Percentiles rank a stretch among this genome's conserved stretches.
Evolutionary conservation across 805 yeast genomes (phyloP).

Genomic region (Yamadazyma phyllophila): DNA sequence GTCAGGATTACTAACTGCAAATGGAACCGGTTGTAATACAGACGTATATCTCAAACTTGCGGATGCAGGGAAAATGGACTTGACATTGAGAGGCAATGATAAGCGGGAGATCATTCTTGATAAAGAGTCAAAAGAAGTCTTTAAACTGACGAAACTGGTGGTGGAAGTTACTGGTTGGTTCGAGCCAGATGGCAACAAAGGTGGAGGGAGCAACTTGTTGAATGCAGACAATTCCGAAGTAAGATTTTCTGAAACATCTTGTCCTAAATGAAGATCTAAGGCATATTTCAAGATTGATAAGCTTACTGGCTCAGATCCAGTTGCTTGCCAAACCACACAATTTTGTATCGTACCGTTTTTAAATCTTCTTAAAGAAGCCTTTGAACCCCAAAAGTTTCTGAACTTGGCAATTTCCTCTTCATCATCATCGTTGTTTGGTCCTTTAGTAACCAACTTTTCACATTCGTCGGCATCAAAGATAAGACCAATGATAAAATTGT

Average conservation of each 20-base stretch:
- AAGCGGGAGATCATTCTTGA: slow-evolving; percentile 47
- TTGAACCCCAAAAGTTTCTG: slow-evolving; percentile 85
- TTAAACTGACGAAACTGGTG: slow-evolving; percentile 30
- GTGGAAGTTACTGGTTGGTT: slow-evolving; percentile 47
- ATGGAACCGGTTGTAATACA: slow-evolving; percentile 76
- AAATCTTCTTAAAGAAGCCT: slow-evolving; percentile 83
- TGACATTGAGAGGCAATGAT: slow-evolving; percentile 66
- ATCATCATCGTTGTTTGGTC: slow-evolving; percentile 66
- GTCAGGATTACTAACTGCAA: slow-evolving; percentile 70
- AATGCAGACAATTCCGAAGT: slow-evolving; percentile 42
- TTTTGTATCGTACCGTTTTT: slow-evolving; percentile 89
- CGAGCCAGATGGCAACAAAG: slow-evolving; percentile 56
- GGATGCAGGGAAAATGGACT: slow-evolving; percentile 71
- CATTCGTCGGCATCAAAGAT: slow-evolving; percentile 66
- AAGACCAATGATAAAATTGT: slow-evolving; percentile 55
- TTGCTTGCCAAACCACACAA: slow-evolving; percentile 81
- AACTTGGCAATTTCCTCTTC: slow-evolving; percentile 59
- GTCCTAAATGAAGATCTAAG: slow-evolving; percentile 60
- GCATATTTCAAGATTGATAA: slow-evolving; percentile 62
- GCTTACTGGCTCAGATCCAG: slow-evolving; percentile 57
- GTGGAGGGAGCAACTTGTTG: slow-evolving; percentile 54
- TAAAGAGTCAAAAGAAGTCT: slow-evolving; percentile 48
- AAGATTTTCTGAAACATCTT: slow-evolving; percentile 34
- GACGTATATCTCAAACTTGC: slow-evolving; percentile 76
- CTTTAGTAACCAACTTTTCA: slow-evolving; percentile 82